Percentiles rank a stretch among this genome's conserved stretches.
phyloP scores from a whole-genome alignment of 1,284 basidiomycete species.

The Sporisorium graminicola region DNA sequence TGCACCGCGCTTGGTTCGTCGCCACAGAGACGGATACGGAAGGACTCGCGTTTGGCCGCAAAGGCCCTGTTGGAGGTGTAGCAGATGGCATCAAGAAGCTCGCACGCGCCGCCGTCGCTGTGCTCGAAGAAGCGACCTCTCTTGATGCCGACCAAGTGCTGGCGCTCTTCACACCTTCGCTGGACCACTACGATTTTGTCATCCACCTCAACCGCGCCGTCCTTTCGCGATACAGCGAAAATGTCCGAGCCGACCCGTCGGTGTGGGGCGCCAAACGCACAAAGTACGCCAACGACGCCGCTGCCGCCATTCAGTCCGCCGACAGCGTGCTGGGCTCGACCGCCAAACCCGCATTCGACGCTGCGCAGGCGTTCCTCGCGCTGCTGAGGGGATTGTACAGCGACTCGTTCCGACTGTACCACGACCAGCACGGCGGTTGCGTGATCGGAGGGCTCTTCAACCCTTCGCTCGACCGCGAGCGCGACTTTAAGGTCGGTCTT shows the following conservation, averaged over 20 bases:
- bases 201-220: constrained; percentile 79
- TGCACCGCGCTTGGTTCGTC: constrained; percentile 81
- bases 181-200: constrained; percentile 86
- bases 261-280: constrained; percentile 61
- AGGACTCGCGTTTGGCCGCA: constrained; percentile 80
- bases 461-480: constrained; percentile 73
- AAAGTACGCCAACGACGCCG: constrained; percentile 73
- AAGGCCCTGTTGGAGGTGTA: constrained; percentile 50
- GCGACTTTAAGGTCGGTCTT: constrained; percentile 83
- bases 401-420: constrained; percentile 85
- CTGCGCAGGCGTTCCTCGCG: constrained; percentile 77
- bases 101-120: constrained; percentile 46
- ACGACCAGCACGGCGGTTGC: constrained; percentile 83
- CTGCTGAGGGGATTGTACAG: constrained; percentile 79
- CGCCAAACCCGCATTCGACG: constrained; percentile 76
- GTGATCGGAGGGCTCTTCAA: constrained; percentile 89
- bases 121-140: constrained; percentile 58
- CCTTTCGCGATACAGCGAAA: constrained; percentile 79
- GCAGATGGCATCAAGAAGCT: constrained; percentile 61
- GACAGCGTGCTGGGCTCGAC: constrained; percentile 59
- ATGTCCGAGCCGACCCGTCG: constrained; percentile 60
- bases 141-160: constrained; percentile 67
- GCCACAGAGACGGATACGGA: constrained; percentile 82
- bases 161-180: constrained; percentile 86
- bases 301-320: constrained; percentile 5